A percentile compares a stretch with the other conserved stretches of the same genome.
Evolutionary conservation across 768 basidiomycete genomes (phyloP).

Genomic region (Lentinula aciculospora): DNA sequence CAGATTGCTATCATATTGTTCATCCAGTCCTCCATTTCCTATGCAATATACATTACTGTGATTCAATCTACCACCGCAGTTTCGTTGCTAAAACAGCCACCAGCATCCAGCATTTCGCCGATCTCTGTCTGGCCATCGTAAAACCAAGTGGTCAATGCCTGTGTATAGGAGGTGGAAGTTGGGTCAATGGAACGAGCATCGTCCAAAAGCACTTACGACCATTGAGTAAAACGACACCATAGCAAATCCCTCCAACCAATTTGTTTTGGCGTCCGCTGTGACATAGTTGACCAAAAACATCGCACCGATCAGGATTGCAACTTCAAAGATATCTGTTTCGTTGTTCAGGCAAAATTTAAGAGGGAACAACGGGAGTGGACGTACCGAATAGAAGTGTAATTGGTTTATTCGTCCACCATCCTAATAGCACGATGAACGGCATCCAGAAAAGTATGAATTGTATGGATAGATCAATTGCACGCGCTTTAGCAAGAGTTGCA

Average conservation of each 20-base stretch:
- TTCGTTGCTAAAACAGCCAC: neutral
- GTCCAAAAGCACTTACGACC: conserved; percentile 32
- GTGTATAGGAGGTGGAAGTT: neutral
- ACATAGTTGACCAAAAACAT: conserved; percentile 79
- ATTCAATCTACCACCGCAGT: neutral
- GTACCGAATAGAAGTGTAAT: conserved; percentile 64
- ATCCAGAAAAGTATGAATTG: conserved; percentile 80
- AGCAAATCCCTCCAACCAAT: conserved; percentile 69
- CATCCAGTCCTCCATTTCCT: neutral
- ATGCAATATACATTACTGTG: neutral
- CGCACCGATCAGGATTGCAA: conserved; percentile 56
- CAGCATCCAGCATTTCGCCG: neutral
- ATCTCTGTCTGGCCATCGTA: conserved; percentile 5
- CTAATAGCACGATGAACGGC: conserved; percentile 63
- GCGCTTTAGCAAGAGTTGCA: conserved; percentile 54
- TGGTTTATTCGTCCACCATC: conserved; percentile 61
- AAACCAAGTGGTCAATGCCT: conserved; percentile 8
- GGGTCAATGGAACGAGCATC: neutral
- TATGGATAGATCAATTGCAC: conserved; percentile 72
- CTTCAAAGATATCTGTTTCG: conserved; percentile 60
- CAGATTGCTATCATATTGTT: neutral
- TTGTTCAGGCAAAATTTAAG: neutral
- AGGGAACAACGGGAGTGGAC: conserved; percentile 8
- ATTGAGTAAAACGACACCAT: conserved; percentile 66
- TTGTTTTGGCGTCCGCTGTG: conserved; percentile 73